Base-by-base conservation (phyloP, 1,284 basidiomycete species). In the Xerocomus nothofagi region DNA sequence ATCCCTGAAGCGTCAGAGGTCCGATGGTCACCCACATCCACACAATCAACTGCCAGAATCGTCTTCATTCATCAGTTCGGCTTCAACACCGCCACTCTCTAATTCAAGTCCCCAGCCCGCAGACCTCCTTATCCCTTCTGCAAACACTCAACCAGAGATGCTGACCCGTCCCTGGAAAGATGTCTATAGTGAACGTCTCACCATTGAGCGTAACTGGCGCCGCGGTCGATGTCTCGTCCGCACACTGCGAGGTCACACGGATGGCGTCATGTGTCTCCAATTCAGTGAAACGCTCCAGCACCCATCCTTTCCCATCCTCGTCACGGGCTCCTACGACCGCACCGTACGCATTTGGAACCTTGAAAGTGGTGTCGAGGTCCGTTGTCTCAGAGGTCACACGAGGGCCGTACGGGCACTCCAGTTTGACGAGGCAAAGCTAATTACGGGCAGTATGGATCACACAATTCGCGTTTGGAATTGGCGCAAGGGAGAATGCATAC, bases 381-480 rank as follows among this genome's bases (percentile, higher is more conserved):
- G 86, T 36, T 86, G 87, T 57, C 79, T 99, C 39, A 80, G 81
- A 29, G 97, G 97, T 9, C 97, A 99, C 66, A 91, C 91, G 3
- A 82, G 94, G 20, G 94, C 91, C 23, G 85, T 99, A 27, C 81
- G 95, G 3, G 88, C 93, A 0, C 76, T 99, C 49, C 96, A 98
- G 73, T 99, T 99, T 63, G 97, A 99, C 70, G 89, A 94, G 57
- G 87, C 84, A 57, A 95, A 98, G 70, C 79, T 99, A 40, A 95
- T 99, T 67, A 98, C 97, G 0, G 96, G 90, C 2, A 91, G 89
- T 55, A 97, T 98, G 94, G 97, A 99, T 66, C 81, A 86, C 57
- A 96, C 93, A 1, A 84, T 99, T 64, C 90, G 92, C 57, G 91
- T 99, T 12, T 95, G 97, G 96, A 91, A 98, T 65, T 99, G 97